phyloP scores from a whole-genome alignment of 352 stramenopile species.

The Sclerospora graminicola region DNA sequence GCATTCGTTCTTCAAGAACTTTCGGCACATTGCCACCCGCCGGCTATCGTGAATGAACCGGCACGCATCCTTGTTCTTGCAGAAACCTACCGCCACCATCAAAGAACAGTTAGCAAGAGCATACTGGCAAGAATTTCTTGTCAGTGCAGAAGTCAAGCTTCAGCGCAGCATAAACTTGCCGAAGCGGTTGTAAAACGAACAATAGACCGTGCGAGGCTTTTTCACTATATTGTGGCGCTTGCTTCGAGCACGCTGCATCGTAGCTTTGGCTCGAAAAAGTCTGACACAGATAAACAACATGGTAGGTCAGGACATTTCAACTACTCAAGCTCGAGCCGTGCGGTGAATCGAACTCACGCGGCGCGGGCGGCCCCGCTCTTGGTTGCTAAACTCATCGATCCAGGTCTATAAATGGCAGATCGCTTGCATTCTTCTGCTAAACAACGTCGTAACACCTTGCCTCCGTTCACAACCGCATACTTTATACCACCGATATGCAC shows the following conservation, averaged over 20 bases:
- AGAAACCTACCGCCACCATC: conserved; percentile 38
- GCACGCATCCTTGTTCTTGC: conserved; percentile 73
- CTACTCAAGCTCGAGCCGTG: neutral
- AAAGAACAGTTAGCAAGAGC: conserved; percentile 1
- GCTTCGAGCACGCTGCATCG: conserved; percentile 34
- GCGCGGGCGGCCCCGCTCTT: conserved; percentile 23
- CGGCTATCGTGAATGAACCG: conserved; percentile 80
- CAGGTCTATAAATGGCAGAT: conserved; percentile 2
- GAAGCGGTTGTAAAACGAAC: conserved; percentile 75
- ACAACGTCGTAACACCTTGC: conserved; percentile 35
- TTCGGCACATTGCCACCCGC: conserved; percentile 67
- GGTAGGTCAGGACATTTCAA: neutral
- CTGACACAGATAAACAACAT: conserved; percentile 8
- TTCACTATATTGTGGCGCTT: conserved; percentile 25
- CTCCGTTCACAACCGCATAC: conserved; percentile 31
- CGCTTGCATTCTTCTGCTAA: conserved; percentile 15
- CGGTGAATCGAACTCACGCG: conserved; percentile 19
- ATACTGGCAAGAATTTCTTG: neutral
- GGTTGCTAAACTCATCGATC: conserved; percentile 12
- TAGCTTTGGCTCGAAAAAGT: conserved; percentile 36
- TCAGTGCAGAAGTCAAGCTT: neutral
- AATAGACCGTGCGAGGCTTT: conserved; percentile 58
- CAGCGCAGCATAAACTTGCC: conserved; percentile 33
- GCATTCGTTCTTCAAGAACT: conserved; percentile 65
- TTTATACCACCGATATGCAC: conserved; percentile 36